Evolutionary conservation across 1,284 basidiomycete species (phyloP).

Genomic region (Malassezia arunalokei): DNA sequence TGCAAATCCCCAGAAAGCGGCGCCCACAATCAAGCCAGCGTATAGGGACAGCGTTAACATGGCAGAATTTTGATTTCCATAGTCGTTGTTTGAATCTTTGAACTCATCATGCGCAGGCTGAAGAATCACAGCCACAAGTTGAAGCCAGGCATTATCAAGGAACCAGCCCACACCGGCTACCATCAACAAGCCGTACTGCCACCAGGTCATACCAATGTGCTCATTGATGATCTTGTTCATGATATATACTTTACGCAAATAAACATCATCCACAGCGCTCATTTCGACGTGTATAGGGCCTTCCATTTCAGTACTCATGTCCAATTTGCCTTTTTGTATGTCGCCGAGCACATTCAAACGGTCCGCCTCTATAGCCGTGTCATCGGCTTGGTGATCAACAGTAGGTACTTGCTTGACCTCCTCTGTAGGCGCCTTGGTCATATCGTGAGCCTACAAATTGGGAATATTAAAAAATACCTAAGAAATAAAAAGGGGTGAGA

Average conservation of each 20-base stretch:
- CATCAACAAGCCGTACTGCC: constrained; percentile 27
- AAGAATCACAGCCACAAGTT: constrained; percentile 40
- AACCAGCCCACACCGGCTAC: constrained; percentile 36
- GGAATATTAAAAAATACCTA: too few species aligned
- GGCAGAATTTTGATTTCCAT: not conserved
- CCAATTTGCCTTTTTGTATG: not conserved
- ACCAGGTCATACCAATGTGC: constrained; percentile 42
- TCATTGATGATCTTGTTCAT: constrained; percentile 45
- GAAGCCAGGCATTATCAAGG: constrained; percentile 41
- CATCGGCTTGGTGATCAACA: not conserved
- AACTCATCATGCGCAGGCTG: constrained; percentile 38
- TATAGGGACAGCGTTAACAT: constrained; percentile 41
- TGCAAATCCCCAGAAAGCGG: constrained; percentile 39
- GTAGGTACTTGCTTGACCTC: not conserved
- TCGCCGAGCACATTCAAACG: not conserved
- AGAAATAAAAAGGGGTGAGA: too few species aligned
- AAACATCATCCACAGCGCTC: constrained; percentile 30
- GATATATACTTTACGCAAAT: constrained; percentile 40
- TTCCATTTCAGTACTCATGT: not conserved
- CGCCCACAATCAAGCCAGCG: constrained; percentile 39
- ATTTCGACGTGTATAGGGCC: constrained; percentile 11
- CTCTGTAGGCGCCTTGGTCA: not conserved
- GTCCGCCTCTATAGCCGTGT: not conserved
- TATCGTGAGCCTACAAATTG: not conserved
- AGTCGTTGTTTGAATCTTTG: not conserved